Evolutionary conservation across 1,284 basidiomycete genomes (phyloP).

Genomic region (Ustilago vetiveriae): DNA sequence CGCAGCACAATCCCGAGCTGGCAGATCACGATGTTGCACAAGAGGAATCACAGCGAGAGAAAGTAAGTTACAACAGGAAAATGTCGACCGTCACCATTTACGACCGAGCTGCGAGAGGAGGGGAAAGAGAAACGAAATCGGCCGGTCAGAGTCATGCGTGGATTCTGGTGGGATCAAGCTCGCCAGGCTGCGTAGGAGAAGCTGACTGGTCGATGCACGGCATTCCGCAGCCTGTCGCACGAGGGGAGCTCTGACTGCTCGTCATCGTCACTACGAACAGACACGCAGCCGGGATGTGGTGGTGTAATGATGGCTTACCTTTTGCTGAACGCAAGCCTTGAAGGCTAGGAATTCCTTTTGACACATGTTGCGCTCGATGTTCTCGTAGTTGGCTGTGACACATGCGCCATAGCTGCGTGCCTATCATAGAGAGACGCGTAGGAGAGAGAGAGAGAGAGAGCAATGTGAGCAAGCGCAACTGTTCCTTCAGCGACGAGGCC

Average conservation of each 20-base stretch:
- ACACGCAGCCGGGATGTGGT: too few relatives aligned
- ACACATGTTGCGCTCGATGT: conserved; percentile 80
- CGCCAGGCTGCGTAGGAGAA: too few relatives aligned
- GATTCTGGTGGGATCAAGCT: neutral
- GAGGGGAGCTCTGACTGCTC: too few relatives aligned
- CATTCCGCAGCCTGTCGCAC: too few relatives aligned
- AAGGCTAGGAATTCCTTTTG: conserved; percentile 80
- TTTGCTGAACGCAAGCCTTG: conserved; percentile 75
- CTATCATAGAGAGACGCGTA: conserved; percentile 67
- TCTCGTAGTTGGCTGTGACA: conserved; percentile 78
- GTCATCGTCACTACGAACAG: neutral
- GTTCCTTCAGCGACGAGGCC: neutral
- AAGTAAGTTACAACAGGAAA: too few relatives aligned
- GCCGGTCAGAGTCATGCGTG: neutral
- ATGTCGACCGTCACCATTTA: conserved; percentile 28
- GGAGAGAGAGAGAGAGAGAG: neutral
- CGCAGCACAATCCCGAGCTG: too few relatives aligned
- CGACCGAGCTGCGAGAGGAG: conserved; percentile 21
- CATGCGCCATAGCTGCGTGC: conserved; percentile 82
- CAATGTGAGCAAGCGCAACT: neutral
- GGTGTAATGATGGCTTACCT: conserved; percentile 11
- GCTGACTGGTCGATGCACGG: too few relatives aligned
- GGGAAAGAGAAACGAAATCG: neutral
- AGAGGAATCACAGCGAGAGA: too few relatives aligned
- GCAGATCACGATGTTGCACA: neutral